These are phyloP conservation scores for Colletotrichum siamense DNA, from an alignment of 2,329 filamentous ascomycete genomes.

Conservation along the genomic window DNA sequence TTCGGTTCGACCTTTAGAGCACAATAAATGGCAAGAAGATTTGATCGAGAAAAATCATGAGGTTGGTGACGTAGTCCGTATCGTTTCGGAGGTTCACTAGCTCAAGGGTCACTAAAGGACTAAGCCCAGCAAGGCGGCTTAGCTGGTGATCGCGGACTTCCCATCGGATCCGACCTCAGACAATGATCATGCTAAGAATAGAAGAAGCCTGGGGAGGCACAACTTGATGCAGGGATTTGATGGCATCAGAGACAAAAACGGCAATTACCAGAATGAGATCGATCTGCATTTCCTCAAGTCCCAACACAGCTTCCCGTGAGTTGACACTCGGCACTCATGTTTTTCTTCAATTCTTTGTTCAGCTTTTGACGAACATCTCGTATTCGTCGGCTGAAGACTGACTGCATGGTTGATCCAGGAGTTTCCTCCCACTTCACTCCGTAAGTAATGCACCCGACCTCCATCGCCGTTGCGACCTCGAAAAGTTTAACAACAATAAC, in stretches of 20 bases:
- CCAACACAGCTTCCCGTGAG: neutral
- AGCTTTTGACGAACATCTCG: neutral
- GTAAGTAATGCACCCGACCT: neutral
- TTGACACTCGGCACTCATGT: neutral
- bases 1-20: neutral
- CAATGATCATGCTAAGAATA: neutral
- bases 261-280: neutral
- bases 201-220: neutral
- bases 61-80: conserved; percentile 56
- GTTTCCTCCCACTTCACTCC: neutral
- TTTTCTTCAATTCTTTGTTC: neutral
- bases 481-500: neutral
- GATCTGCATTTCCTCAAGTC: neutral
- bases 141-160: neutral
- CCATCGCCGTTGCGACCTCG: neutral
- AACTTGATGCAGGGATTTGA: neutral
- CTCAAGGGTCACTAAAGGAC: conserved; percentile 53
- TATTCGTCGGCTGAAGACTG: neutral
- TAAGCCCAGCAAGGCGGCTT: conserved; percentile 39
- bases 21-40: neutral
- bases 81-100: conserved; percentile 59
- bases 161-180: neutral
- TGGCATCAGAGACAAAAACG: neutral
- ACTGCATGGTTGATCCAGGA: neutral
- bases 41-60: neutral